Conservation (phyloP, 345 rosid genomes). For the Eutrema heterophyllum region DNA sequence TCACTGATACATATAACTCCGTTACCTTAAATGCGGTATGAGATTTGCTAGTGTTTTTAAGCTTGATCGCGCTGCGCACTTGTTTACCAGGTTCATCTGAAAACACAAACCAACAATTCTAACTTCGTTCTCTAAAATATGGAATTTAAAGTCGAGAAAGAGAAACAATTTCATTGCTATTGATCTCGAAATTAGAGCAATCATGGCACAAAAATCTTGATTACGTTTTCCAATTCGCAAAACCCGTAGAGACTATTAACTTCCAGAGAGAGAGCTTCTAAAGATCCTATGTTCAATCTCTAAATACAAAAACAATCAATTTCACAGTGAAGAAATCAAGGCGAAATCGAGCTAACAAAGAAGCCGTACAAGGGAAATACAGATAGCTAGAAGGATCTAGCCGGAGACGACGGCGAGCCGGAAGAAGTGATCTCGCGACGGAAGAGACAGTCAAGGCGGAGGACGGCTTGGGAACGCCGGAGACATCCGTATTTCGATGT, state of each 20-base stretch:
- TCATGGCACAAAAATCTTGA: not conserved
- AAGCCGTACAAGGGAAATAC: slow-evolving; percentile 71
- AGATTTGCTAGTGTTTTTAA: slow-evolving; percentile 84
- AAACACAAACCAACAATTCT: not conserved
- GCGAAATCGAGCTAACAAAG: not conserved
- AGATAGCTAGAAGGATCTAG: slow-evolving; percentile 78
- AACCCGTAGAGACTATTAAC: not conserved
- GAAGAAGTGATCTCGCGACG: slow-evolving; percentile 83
- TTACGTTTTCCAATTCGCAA: not conserved
- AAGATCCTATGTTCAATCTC: not conserved
- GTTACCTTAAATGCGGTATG: slow-evolving; percentile 91
- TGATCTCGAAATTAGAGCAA: not conserved
- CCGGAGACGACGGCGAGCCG: slow-evolving; percentile 83
- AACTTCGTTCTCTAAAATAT: not conserved
- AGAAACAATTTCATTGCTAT: not conserved
- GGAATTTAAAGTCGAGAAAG: not conserved
- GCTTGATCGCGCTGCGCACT: slow-evolving; percentile 76
- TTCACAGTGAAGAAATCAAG: not conserved
- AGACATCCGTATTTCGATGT: slow-evolving; percentile 29
- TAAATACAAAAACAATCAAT: not conserved
- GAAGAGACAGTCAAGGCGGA: slow-evolving; percentile 49
- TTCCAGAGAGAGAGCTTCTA: not conserved
- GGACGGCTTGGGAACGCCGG: slow-evolving; percentile 34
- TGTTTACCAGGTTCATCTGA: slow-evolving; percentile 95
- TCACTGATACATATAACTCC: not conserved